Evolutionary conservation across 345 rosid species (phyloP).

Genomic region (Euphorbia peplus): DNA sequence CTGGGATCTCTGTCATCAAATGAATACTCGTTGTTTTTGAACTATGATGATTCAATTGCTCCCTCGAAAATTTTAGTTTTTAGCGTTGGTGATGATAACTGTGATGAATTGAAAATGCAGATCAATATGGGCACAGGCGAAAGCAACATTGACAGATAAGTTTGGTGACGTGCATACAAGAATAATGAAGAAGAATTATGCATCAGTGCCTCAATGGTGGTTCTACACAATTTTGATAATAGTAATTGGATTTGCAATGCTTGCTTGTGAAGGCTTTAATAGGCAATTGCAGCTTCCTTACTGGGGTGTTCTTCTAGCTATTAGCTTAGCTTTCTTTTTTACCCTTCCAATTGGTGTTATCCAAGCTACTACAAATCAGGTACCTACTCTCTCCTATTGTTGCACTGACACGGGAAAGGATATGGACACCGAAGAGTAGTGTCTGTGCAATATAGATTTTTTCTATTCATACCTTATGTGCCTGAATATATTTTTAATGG

Average conservation of each 20-base stretch:
- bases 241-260: constrained; percentile 35
- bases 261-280: constrained; percentile 44
- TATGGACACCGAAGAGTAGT: too few relatives aligned
- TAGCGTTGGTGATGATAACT: neutral
- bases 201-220: constrained; percentile 52
- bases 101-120: constrained; percentile 18
- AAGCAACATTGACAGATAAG: constrained; percentile 30
- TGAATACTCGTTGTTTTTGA: too few relatives aligned
- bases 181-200: constrained; percentile 62
- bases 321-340: constrained; percentile 41
- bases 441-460: too few relatives aligned
- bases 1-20: too few relatives aligned
- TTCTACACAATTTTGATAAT: constrained; percentile 27
- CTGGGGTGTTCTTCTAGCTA: constrained; percentile 48
- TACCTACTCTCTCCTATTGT: too few relatives aligned
- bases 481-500: neutral
- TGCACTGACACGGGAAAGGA: too few relatives aligned
- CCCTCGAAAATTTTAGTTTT: too few relatives aligned
- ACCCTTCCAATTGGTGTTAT: constrained; percentile 49
- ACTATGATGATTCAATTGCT: too few relatives aligned
- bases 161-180: constrained; percentile 62
- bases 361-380: constrained; percentile 59
- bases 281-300: constrained; percentile 52
- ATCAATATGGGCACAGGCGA: constrained; percentile 40
- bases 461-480: too few relatives aligned